These are phyloP conservation scores for Immersiporthe knoxdaviesiana DNA, from an alignment of 2,329 filamentous ascomycete genomes.

Conservation along the genomic window DNA sequence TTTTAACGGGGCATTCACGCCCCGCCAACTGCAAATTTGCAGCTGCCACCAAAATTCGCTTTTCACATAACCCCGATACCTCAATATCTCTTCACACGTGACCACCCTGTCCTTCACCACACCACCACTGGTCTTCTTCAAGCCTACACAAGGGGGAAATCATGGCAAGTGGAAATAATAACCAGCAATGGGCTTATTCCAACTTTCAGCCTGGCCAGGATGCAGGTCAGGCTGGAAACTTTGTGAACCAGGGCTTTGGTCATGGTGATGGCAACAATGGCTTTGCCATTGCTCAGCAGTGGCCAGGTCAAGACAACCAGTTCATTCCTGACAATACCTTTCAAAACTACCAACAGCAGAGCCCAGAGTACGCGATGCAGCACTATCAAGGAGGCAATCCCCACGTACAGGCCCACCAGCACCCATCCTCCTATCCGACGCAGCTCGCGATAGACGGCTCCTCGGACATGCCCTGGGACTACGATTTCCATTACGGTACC, in stretches of 20 bases:
- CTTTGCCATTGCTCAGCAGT: constrained; percentile 26
- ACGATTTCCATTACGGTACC: constrained; percentile 23
- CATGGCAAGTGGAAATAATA: constrained; percentile 28
- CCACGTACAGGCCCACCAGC: constrained; percentile 24
- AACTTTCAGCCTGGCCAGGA: constrained; percentile 26
- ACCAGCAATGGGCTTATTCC: constrained; percentile 29
- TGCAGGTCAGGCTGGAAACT: constrained; percentile 20
- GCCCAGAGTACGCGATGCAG: constrained; percentile 24
- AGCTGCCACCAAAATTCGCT: neutral
- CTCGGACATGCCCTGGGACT: constrained; percentile 24
- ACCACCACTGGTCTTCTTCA: neutral
- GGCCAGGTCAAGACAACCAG: constrained; percentile 25
- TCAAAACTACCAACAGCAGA: constrained; percentile 21
- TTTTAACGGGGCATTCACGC: neutral
- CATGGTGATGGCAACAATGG: constrained; percentile 18
- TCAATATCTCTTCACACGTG: constrained; percentile 16
- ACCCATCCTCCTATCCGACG: constrained; percentile 23
- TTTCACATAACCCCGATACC: constrained; percentile 5
- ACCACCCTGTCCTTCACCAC: constrained; percentile 4
- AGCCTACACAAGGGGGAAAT: neutral
- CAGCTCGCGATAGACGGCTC: constrained; percentile 21
- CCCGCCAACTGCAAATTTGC: constrained; percentile 17
- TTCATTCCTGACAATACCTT: constrained; percentile 19
- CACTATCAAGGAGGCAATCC: constrained; percentile 14
- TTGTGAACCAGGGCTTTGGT: constrained; percentile 23